Base-by-base conservation (phyloP, 2,329 filamentous ascomycete species). In the Epichloe uncinata region DNA sequence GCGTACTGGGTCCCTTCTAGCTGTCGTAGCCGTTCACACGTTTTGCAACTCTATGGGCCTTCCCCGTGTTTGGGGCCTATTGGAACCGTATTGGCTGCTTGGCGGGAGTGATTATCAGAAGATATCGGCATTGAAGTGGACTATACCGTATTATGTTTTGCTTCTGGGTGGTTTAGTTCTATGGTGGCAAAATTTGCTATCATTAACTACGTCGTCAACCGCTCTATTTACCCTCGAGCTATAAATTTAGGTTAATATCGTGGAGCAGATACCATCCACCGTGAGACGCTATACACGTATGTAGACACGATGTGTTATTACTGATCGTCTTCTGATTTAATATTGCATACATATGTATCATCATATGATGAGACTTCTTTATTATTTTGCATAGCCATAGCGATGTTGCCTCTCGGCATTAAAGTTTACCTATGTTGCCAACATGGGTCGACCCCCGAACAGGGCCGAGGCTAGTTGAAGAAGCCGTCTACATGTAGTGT, bases 41-140 rank as follows among this genome's bases (percentile, higher is more conserved):
- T 93, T 97, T 63, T 98, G 93, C 70, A 98, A 98, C 63, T 85
- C 79, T 71, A 86, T 90, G 76, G 93, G 93, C 7, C 70, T 97
- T 46, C 93, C 93, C 20, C 78, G 89, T 6, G 69, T 97, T 52
- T 95, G 86, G 82, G 91, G 93, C 1, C 72, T 78, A 8, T 79
- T 96, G 3, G 78, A 82, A 58, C 77, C 71, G 12, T 63, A 69
- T 48, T 72, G 69, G 69, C 50, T 69, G 42, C 52, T 40, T 50
- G 55, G 54, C 18, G 50, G 42, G 4, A 57, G 59, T 35, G 42
- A 42, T 50, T 60, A 58, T 55, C 57, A 51, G 55, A 58, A 49
- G 33, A 53, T 44, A 13, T 53, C 56, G 3, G 55, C 53, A 7
- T 55, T 56, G 56, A 58, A 63, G 38, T 95, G 86, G 86, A 91